A percentile compares a stretch with the other conserved stretches of the same genome.
Conservation (phyloP, 1,284 basidiomycete genomes). For the Cryptococcus neoformans region DNA sequence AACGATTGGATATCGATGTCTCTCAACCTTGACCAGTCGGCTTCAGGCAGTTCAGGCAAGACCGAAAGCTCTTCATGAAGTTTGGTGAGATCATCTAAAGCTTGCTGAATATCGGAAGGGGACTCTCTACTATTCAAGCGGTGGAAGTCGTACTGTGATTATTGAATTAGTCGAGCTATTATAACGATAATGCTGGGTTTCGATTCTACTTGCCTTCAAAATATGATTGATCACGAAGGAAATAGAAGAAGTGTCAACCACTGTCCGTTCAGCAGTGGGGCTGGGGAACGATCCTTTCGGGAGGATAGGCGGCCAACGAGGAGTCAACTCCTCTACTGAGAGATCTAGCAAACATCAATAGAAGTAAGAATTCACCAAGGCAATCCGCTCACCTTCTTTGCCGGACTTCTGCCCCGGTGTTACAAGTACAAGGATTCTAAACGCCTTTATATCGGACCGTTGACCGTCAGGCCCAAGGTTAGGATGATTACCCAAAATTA, state of each 20-base stretch:
- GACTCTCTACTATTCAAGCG: neutral
- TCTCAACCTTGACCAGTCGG: constrained; percentile 78
- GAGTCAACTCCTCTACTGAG: constrained; percentile 60
- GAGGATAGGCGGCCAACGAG: constrained; percentile 68
- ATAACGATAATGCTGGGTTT: neutral
- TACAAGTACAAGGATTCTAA: constrained; percentile 67
- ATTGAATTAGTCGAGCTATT: neutral
- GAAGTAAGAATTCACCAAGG: neutral
- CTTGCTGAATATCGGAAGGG: constrained; percentile 14
- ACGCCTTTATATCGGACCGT: constrained; percentile 57
- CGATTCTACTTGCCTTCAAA: constrained; percentile 61
- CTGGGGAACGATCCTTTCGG: constrained; percentile 54
- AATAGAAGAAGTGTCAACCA: constrained; percentile 72
- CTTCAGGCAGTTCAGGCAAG: constrained; percentile 60
- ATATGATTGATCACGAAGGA: constrained; percentile 66
- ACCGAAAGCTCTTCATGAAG: constrained; percentile 57
- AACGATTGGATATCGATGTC: constrained; percentile 91
- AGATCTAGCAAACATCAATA: constrained; percentile 54
- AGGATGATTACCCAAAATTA: constrained; percentile 71
- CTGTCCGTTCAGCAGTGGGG: constrained; percentile 66
- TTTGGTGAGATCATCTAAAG: constrained; percentile 50
- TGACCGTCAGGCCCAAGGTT: constrained; percentile 44
- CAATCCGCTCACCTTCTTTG: constrained; percentile 54
- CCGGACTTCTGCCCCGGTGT: constrained; percentile 60
- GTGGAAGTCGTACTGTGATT: neutral